These are phyloP conservation scores for Fraxinus americana DNA, from an alignment of 257 asterid genomes.

Conservation along the genomic window DNA sequence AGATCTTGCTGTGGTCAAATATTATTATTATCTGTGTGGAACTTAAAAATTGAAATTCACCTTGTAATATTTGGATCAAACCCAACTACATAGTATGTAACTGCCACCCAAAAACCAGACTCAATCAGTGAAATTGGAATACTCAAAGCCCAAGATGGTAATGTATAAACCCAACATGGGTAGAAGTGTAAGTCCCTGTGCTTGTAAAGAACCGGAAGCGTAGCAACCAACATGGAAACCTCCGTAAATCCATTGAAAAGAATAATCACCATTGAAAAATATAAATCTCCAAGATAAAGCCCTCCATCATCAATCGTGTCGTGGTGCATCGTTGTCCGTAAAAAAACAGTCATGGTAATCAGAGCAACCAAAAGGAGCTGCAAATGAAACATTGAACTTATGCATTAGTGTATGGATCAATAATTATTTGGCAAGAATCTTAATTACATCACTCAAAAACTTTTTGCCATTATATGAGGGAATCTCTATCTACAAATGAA, in stretches of 20 bases:
- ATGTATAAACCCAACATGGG: conserved; percentile 91
- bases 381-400: conserved; percentile 26
- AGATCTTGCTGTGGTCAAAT: conserved; percentile 20
- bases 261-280: conserved; percentile 85
- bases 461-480: background rate
- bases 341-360: conserved; percentile 93
- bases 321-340: conserved; percentile 82
- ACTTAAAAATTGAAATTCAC: conserved; percentile 37
- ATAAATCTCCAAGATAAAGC: conserved; percentile 77
- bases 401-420: conserved; percentile 25
- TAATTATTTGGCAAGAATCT: background rate
- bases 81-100: conserved; percentile 86
- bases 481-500: conserved; percentile 18
- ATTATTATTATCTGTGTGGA: conserved; percentile 14
- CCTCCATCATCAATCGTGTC: conserved; percentile 90
- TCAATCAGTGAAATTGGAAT: conserved; percentile 82
- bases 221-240: conserved; percentile 90
- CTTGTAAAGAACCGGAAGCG: conserved; percentile 92
- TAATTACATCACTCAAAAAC: conserved; percentile 21
- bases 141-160: conserved; percentile 92
- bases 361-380: conserved; percentile 88
- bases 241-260: conserved; percentile 95
- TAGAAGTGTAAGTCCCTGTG: conserved; percentile 89
- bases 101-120: conserved; percentile 90
- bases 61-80: conserved; percentile 85